A percentile compares a stretch with the other conserved stretches of the same genome.
These are phyloP conservation scores for Stephanodiscus triporus DNA, from an alignment of 108 stramenopile species.

Conservation along the genomic window DNA sequence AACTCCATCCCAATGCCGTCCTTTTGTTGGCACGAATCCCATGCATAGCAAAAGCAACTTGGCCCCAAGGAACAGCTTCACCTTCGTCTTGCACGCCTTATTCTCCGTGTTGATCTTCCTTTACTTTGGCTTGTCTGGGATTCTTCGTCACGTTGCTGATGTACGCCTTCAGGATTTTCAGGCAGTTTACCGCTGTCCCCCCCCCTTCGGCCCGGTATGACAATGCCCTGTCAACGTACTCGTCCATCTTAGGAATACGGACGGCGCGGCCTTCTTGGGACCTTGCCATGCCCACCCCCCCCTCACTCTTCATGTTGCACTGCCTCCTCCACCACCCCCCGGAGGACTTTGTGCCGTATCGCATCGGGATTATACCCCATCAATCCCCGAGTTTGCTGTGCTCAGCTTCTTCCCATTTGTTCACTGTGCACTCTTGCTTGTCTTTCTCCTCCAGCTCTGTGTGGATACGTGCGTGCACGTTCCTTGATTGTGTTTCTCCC, in stretches of 20 bases:
- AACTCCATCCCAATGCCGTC: constrained; percentile 51
- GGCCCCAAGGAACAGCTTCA: constrained; percentile 85
- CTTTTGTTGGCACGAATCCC: constrained; percentile 75
- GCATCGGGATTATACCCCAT: constrained; percentile 94
- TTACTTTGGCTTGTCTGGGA: constrained; percentile 83
- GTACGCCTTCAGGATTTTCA: constrained; percentile 86
- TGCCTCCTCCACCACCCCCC: constrained; percentile 23
- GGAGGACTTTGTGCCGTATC: constrained; percentile 79
- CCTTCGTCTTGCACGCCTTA: constrained; percentile 89
- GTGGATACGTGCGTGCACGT: constrained; percentile 84
- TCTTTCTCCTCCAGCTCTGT: constrained; percentile 93
- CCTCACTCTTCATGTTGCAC: no score
- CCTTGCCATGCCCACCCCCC: constrained; percentile 46
- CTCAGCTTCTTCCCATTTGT: constrained; percentile 88
- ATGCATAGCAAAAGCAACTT: constrained; percentile 75
- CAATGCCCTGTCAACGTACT: constrained; percentile 80
- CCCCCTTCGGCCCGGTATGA: constrained; percentile 90
- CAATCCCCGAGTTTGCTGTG: constrained; percentile 82
- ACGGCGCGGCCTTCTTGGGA: constrained; percentile 57
- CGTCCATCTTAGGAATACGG: constrained; percentile 80
- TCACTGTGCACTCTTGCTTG: constrained; percentile 83
- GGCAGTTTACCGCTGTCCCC: constrained; percentile 90
- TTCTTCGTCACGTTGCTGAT: constrained; percentile 89
- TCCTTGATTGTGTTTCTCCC: constrained; percentile 70
- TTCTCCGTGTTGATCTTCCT: constrained; percentile 92